phyloP scores from a whole-genome alignment of 306 rosid genomes.

The Vigna trinervia region DNA sequence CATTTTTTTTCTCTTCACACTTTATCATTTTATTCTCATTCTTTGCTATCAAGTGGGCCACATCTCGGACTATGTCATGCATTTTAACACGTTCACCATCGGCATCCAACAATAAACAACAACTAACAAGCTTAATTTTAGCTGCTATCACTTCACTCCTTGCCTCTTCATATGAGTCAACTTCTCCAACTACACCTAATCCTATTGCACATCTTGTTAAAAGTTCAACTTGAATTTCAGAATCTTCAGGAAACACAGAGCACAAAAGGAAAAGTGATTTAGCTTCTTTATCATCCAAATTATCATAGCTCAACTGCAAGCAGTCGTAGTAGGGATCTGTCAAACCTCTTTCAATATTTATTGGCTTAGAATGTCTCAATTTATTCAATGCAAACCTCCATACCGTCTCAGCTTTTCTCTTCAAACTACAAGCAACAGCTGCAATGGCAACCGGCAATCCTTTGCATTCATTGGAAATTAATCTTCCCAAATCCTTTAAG shows the following conservation, averaged over 20 bases:
- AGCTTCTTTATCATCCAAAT: slow-evolving; percentile 5
- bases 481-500: too few relatives aligned
- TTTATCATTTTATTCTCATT: not conserved
- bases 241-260: slow-evolving; percentile 43
- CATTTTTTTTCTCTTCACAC: not conserved
- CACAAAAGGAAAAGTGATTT: slow-evolving; percentile 32
- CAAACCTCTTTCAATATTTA: not conserved
- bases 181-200: slow-evolving; percentile 5
- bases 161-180: not conserved
- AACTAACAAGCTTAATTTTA: not conserved
- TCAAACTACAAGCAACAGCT: too few relatives aligned
- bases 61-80: slow-evolving; percentile 39
- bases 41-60: not conserved
- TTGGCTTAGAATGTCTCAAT: not conserved
- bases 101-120: slow-evolving; percentile 1
- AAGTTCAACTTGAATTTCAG: not conserved
- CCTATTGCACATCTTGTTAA: slow-evolving; percentile 18
- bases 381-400: too few relatives aligned
- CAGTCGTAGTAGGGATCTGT: not conserved
- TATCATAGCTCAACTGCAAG: slow-evolving; percentile 25
- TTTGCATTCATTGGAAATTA: too few relatives aligned
- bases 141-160: not conserved
- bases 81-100: not conserved
- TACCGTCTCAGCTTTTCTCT: too few relatives aligned
- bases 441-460: too few relatives aligned